Evolutionary conservation across 495 filamentous ascomycete species (phyloP).

Genomic region (Apiosordaria backusii): DNA sequence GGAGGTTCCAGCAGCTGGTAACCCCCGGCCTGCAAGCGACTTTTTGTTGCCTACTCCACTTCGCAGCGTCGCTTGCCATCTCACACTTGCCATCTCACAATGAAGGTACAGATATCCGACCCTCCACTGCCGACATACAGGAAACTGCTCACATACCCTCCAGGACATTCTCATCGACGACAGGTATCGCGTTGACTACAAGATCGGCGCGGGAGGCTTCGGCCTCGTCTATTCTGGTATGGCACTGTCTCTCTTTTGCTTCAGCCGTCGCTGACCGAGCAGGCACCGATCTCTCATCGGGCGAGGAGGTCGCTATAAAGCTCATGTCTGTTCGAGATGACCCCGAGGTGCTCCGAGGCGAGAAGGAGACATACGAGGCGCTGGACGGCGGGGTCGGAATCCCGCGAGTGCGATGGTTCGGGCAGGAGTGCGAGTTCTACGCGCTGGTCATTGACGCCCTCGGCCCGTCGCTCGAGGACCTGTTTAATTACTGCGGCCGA

Average conservation of each 20-base stretch:
- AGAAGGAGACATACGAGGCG: constrained; percentile 27
- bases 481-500: constrained; percentile 34
- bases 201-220: constrained; percentile 32
- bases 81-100: no score
- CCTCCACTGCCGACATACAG: no score
- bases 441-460: constrained; percentile 36
- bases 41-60: no score
- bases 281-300: constrained; percentile 33
- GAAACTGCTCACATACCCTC: no score
- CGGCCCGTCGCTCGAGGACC: constrained; percentile 38
- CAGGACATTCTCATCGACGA: constrained; percentile 27
- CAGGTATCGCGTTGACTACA: constrained; percentile 26
- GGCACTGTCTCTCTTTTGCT: constrained; percentile 22
- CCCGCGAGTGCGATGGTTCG: constrained; percentile 30
- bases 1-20: no score
- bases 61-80: no score
- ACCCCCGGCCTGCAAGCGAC: no score
- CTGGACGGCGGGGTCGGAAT: constrained; percentile 31
- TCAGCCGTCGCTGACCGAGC: constrained; percentile 6
- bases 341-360: constrained; percentile 21
- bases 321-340: constrained; percentile 25
- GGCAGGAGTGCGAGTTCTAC: constrained; percentile 29
- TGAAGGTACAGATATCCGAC: no score
- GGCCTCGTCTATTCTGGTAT: constrained; percentile 32
- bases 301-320: constrained; percentile 37